Base-by-base conservation (phyloP, 805 yeast genomes). In the Monosporozyma yasuniensis region DNA sequence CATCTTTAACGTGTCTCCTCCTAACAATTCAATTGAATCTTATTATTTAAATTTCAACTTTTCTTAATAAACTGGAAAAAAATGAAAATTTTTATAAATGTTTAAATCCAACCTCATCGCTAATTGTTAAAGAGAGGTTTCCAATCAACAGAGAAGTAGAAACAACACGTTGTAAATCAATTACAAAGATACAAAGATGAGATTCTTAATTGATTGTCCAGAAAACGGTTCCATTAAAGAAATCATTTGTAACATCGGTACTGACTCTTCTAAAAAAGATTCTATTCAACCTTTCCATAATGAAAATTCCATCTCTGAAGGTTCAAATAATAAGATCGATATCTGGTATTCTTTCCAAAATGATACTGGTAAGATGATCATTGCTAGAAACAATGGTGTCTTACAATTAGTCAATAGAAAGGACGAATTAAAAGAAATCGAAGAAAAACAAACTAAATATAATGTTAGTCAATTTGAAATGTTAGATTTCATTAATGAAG, bases 221-320 rank as follows among this genome's bases (percentile, higher is more conserved):
- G 90, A 84, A 57, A 75, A 78, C 1, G 89, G 90, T 0, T 72
- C 78, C 5, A 56, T 83, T 48, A 84, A 83, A 57, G 88, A 82
- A 60, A 69, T 87, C 8, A 60, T 73, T 4, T 87, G 88, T 57
- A 63, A 69, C 18, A 69, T 74, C 47, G 91, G 90, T 0, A 83
- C 91, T 0, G 95, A 90, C 59, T 88, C 96, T 3, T 84, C 96
- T 5, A 71, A 73, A 41, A 80, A 83, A 59, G 76, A 77, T 32
- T 83, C 84, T 0, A 66, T 70, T 11, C 86, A 83, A 60, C 95
- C 95, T 0, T 73, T 71, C 47, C 67, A 77, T 19, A 71, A 83
- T 11, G 72, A 68, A 43, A 68, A 74, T 22, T 71, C 72, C 47
- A 66, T 73, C 45, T 61, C 65, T 5, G 66, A 71, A 45, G 79